A percentile compares a stretch with the other conserved stretches of the same genome.
These are phyloP conservation scores for Sphaceloma murrayae DNA, from an alignment of 2,329 filamentous ascomycete species.

Conservation along the genomic window DNA sequence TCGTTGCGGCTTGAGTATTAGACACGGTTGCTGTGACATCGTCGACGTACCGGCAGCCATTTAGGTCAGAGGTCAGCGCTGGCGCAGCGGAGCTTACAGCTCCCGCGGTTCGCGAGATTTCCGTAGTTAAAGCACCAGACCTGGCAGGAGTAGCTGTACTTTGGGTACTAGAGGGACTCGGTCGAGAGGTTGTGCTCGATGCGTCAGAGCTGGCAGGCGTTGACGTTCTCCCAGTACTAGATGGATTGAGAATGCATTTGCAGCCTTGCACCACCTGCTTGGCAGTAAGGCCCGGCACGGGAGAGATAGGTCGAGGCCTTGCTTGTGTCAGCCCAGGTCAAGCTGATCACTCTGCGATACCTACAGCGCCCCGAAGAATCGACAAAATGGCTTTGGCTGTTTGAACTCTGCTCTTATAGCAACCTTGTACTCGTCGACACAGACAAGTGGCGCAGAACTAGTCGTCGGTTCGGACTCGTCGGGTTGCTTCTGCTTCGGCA, in stretches of 20 bases:
- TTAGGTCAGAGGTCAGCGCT: too few relatives aligned
- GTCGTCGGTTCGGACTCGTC: not conserved
- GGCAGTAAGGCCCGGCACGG: not conserved
- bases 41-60: too few relatives aligned
- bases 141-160: too few relatives aligned
- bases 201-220: not conserved
- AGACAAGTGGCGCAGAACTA: not conserved
- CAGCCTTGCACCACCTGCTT: not conserved
- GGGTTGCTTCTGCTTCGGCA: not conserved
- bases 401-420: conserved; percentile 2
- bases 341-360: not conserved
- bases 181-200: not conserved
- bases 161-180: not conserved
- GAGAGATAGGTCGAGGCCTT: not conserved
- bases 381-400: not conserved
- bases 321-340: not conserved
- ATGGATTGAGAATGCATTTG: not conserved
- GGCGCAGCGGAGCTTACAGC: not conserved
- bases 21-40: not conserved
- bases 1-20: not conserved
- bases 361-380: not conserved
- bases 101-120: not conserved
- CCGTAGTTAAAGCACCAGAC: not conserved
- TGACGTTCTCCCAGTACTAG: not conserved
- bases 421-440: not conserved